These are phyloP conservation scores for Penicillium sp. DNA, from an alignment of 2,329 filamentous ascomycete species.

Conservation along the genomic window DNA sequence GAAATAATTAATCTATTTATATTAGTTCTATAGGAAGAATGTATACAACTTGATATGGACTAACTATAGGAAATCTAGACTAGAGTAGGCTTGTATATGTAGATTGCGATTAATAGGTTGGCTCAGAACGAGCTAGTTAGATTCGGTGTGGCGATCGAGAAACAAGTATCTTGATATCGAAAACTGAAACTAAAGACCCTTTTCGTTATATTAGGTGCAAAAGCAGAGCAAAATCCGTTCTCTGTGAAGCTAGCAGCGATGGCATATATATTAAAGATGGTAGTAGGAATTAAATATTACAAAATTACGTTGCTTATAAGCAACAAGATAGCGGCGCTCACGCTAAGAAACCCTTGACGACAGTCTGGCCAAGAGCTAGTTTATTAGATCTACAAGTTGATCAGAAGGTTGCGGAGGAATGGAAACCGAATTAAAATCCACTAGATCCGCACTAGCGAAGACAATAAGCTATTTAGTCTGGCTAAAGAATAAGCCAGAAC, in stretches of 20 bases:
- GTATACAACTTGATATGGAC: constrained; percentile 2
- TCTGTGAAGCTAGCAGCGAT: constrained; percentile 26
- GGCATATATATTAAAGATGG: constrained; percentile 19
- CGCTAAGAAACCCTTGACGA: constrained; percentile 22
- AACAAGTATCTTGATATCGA: constrained; percentile 30
- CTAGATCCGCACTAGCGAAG: neutral
- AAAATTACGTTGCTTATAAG: constrained; percentile 12
- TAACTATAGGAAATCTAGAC: neutral
- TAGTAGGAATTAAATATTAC: constrained; percentile 20
- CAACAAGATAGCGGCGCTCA: constrained; percentile 27
- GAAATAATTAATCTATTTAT: constrained; percentile 15
- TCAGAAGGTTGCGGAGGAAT: constrained; percentile 21
- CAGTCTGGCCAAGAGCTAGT: constrained; percentile 24
- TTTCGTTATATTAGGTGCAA: constrained; percentile 18
- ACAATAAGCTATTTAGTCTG: constrained; percentile 11
- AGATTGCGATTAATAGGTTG: constrained; percentile 20
- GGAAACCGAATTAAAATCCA: neutral
- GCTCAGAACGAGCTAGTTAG: neutral
- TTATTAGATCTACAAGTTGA: constrained; percentile 23
- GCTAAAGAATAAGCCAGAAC: constrained; percentile 25
- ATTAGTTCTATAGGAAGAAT: constrained; percentile 8
- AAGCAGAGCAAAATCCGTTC: constrained; percentile 8
- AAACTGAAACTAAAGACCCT: constrained; percentile 23
- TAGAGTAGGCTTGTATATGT: constrained; percentile 1
- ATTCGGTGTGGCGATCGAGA: neutral